phyloP scores from a whole-genome alignment of 2,329 filamentous ascomycete genomes.

The Metarhizium sp. region DNA sequence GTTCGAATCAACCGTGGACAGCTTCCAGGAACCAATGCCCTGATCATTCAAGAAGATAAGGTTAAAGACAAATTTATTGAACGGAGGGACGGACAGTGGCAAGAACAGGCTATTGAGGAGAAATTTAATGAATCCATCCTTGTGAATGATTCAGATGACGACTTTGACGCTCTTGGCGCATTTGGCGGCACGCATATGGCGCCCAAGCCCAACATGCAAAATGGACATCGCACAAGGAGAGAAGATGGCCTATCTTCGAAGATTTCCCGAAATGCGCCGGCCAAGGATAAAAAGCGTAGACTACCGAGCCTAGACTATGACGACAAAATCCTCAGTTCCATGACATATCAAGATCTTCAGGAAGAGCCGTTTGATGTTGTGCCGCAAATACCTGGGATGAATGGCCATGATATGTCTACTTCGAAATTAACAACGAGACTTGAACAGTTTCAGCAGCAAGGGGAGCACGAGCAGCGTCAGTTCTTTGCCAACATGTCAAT shows the following conservation, averaged over 20 bases:
- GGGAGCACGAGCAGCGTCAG: slow-evolving; percentile 34
- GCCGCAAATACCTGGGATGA: slow-evolving; percentile 31
- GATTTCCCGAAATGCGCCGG: slow-evolving; percentile 8
- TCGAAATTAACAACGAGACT: slow-evolving; percentile 39
- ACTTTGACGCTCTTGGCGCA: slow-evolving; percentile 12
- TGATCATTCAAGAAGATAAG: slow-evolving; percentile 1
- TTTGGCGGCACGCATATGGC: slow-evolving; percentile 15
- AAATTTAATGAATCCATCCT: slow-evolving; percentile 10
- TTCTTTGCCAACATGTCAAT: slow-evolving; percentile 46
- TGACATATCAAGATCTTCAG: slow-evolving; percentile 42
- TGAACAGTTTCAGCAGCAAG: slow-evolving; percentile 37
- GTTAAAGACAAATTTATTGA: slow-evolving; percentile 6
- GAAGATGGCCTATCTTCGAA: slow-evolving; percentile 15
- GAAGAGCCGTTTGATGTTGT: slow-evolving; percentile 46
- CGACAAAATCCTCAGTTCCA: slow-evolving; percentile 42
- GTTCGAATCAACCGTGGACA: slow-evolving; percentile 6
- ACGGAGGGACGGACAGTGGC: slow-evolving; percentile 13
- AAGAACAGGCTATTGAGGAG: slow-evolving; percentile 9
- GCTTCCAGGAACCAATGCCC: neutral
- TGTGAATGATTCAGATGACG: slow-evolving; percentile 15
- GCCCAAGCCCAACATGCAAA: slow-evolving; percentile 14
- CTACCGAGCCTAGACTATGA: slow-evolving; percentile 44
- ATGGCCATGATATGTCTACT: slow-evolving; percentile 24
- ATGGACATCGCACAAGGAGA: slow-evolving; percentile 11
- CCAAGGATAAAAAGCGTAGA: slow-evolving; percentile 29